Evolutionary conservation across 73 alveolate genomes (phyloP).

Genomic region (Tetrahymena thermophila): DNA sequence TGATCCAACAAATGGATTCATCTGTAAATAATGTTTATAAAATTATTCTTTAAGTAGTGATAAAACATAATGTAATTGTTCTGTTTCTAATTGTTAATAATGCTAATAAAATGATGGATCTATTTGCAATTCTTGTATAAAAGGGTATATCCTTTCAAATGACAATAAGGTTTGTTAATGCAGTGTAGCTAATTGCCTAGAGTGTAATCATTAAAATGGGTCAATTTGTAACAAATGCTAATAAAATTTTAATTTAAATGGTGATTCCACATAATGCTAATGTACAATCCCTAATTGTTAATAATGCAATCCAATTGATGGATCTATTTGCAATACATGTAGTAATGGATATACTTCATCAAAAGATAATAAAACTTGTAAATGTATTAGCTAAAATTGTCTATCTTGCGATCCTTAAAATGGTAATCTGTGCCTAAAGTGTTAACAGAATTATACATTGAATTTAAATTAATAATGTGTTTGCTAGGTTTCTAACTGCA

Average conservation of each 20-base stretch:
- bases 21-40: not conserved
- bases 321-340: not conserved
- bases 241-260: too few species aligned
- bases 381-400: too few species aligned
- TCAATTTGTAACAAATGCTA: not conserved
- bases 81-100: not conserved
- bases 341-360: too few species aligned
- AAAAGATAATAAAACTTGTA: too few species aligned
- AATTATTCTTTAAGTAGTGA: too few species aligned
- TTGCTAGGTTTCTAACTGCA: not conserved
- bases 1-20: not conserved
- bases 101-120: not conserved
- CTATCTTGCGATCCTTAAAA: too few species aligned
- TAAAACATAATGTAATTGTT: not conserved
- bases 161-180: too few species aligned
- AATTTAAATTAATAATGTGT: not conserved
- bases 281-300: not conserved
- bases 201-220: not conserved
- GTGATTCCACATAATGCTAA: not conserved
- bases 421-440: too few species aligned
- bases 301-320: not conserved
- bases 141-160: too few species aligned
- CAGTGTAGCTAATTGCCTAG: not conserved
- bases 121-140: not conserved
- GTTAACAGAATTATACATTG: too few species aligned